A percentile compares a stretch with the other conserved stretches of the same genome.
Evolutionary conservation across 2,329 filamentous ascomycete genomes (phyloP).

Genomic region (Epichloe hybrida): DNA sequence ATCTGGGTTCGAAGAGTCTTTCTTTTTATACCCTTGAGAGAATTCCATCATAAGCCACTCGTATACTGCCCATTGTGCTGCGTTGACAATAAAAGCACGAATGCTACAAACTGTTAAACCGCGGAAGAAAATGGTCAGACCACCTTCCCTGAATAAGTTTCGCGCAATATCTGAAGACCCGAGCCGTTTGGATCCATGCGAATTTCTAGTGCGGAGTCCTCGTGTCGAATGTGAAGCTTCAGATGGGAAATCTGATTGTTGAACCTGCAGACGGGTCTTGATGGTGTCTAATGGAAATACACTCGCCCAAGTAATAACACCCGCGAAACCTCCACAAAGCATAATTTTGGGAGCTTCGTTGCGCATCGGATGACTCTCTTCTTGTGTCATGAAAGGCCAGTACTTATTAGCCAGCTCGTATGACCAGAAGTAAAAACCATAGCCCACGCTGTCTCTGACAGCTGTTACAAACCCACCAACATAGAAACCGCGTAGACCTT

Average conservation of each 20-base stretch:
- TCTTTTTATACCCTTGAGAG: too few species aligned
- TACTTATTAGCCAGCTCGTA: conserved; percentile 63
- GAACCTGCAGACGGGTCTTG: conserved; percentile 83
- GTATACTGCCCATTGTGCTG: conserved; percentile 39
- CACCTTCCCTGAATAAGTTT: conserved; percentile 51
- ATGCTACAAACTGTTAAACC: conserved; percentile 71
- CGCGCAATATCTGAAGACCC: conserved; percentile 51
- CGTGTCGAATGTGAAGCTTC: too few species aligned
- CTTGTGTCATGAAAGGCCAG: conserved; percentile 25
- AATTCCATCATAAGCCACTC: too few species aligned
- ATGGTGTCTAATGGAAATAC: conserved; percentile 87
- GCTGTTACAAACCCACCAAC: conserved; percentile 71
- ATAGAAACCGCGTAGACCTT: conserved; percentile 61
- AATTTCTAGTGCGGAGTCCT: background rate
- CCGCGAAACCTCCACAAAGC: conserved; percentile 75
- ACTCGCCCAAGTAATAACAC: conserved; percentile 76
- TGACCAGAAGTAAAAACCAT: conserved; percentile 94
- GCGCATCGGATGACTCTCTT: conserved; percentile 13
- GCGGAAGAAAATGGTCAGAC: conserved; percentile 52
- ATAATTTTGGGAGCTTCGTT: conserved; percentile 50
- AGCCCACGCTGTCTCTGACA: conserved; percentile 76
- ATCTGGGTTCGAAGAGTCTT: too few species aligned
- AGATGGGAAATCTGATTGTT: conserved; percentile 24
- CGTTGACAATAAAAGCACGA: conserved; percentile 84
- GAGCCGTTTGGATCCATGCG: conserved; percentile 15